Evolutionary conservation across 306 rosid species (phyloP), one percentile per base, ranked within the genome.

Genomic region (Cucurbita argyrosperma): DNA sequence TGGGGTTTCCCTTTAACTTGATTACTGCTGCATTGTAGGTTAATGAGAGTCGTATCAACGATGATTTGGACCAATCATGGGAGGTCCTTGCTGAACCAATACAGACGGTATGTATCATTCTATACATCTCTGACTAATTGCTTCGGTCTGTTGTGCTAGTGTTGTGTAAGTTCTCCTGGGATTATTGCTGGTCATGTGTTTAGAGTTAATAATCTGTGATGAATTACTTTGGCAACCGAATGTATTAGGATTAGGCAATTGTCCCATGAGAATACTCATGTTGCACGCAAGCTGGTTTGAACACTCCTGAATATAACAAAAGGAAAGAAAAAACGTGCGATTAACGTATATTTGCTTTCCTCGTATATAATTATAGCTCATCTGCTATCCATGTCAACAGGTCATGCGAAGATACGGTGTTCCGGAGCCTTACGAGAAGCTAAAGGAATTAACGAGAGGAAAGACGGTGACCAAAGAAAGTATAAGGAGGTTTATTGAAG

Each of bases 1-100:
- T 47, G 57, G 18, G 57, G 8, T 13, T 14, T 46, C 26, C 11
- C 74, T 68, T 68, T 7, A 70, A 70, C 51, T 74, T 26, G 8
- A 39, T 26, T 42, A 5, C 23, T 21, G 13, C 30, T 74, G 42
- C 58, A 30, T 62, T 74, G 11, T 58, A 91, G 96, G 90, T 94
- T 50, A 94, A 94, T 16, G 88, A 84, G 83, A 85, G 80, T 84
- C 86, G 90, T 79, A 73, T 94, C 79, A 83, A 81, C 11, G 96
- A 90, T 43, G 98, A 94, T 75, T 83, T 94, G 89, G 79, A 89
- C 80, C 82, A 79, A 42, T 85, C 94, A 74, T 94, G 98, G 98
- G 98, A 94, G 84, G 90, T 94, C 74, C 98, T 94, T 45, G 98
- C 96, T 9, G 99, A 91, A 80, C 96, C 99, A 62, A 94, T 94